These are phyloP conservation scores for Pythium aquatile DNA, from an alignment of 352 stramenopile genomes.

Conservation along the genomic window DNA sequence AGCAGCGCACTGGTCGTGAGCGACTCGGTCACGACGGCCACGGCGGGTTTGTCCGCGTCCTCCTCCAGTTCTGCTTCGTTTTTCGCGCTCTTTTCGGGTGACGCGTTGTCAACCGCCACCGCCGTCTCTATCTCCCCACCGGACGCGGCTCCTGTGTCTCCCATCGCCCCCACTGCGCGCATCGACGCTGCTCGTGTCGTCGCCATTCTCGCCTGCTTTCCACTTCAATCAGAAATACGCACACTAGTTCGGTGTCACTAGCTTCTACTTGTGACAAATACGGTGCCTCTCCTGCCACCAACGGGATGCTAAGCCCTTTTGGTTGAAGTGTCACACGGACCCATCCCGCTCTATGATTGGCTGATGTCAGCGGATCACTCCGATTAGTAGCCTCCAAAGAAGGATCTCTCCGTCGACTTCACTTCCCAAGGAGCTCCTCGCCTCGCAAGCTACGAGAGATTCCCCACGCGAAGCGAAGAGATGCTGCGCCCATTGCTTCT, in stretches of 20 bases:
- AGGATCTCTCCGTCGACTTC: slow-evolving; percentile 1
- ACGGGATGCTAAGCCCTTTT: background rate
- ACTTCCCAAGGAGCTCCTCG: slow-evolving; percentile 2
- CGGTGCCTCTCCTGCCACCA: background rate
- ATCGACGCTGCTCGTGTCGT: background rate
- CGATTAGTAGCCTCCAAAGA: slow-evolving; percentile 16
- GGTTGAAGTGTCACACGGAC: slow-evolving; percentile 24
- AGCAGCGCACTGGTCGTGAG: slow-evolving; percentile 27
- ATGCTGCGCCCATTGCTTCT: slow-evolving; percentile 32
- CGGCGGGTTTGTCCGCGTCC: slow-evolving; percentile 10
- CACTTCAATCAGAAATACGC: slow-evolving; percentile 12
- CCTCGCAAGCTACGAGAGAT: background rate
- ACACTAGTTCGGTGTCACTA: background rate
- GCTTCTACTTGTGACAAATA: background rate
- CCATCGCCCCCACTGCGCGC: background rate
- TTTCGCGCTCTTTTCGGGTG: background rate
- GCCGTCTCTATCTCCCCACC: background rate
- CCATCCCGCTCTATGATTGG: slow-evolving; percentile 12
- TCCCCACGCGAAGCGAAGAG: background rate
- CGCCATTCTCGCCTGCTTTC: background rate
- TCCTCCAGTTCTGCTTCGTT: slow-evolving; percentile 1
- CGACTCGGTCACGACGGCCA: slow-evolving; percentile 27
- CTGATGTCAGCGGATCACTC: background rate
- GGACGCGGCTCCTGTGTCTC: background rate
- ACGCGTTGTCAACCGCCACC: background rate